A percentile compares a stretch with the other conserved stretches of the same genome.
These are phyloP conservation scores for Hypoxylon sp. DNA, from an alignment of 2,329 filamentous ascomycete species.

Conservation along the genomic window DNA sequence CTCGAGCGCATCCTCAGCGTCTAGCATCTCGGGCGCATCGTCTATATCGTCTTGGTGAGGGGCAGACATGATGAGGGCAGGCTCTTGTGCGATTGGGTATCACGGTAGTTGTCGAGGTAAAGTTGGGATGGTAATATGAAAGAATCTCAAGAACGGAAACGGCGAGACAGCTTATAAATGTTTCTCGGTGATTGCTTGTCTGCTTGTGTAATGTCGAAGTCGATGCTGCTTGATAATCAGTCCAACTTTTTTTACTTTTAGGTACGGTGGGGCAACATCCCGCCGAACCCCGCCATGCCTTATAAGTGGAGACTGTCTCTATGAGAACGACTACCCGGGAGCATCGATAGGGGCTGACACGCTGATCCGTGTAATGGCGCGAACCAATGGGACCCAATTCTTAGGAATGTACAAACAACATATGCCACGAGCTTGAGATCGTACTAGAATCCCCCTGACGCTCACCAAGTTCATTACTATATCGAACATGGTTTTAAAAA, in stretches of 20 bases:
- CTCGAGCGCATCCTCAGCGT: conserved; percentile 83
- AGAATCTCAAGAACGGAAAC: background rate
- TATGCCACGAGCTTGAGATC: background rate
- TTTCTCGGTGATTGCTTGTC: conserved; percentile 4
- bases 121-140: background rate
- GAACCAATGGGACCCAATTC: background rate
- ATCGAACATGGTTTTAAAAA: background rate
- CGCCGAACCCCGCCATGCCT: conserved; percentile 42
- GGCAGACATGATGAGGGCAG: conserved; percentile 52
- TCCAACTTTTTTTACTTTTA: conserved; percentile 44
- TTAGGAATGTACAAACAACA: background rate
- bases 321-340: conserved; percentile 16
- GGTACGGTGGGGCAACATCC: conserved; percentile 47
- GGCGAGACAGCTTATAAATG: conserved; percentile 9
- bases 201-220: conserved; percentile 33
- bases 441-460: background rate
- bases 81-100: conserved; percentile 6
- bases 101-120: background rate
- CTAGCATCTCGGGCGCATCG: conserved; percentile 79
- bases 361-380: background rate
- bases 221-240: conserved; percentile 50
- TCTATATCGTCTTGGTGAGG: conserved; percentile 62
- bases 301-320: conserved; percentile 27
- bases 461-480: background rate
- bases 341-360: conserved; percentile 8